Conservation (phyloP, 1,284 basidiomycete genomes). For the Microbotryomycetes sp. region DNA sequence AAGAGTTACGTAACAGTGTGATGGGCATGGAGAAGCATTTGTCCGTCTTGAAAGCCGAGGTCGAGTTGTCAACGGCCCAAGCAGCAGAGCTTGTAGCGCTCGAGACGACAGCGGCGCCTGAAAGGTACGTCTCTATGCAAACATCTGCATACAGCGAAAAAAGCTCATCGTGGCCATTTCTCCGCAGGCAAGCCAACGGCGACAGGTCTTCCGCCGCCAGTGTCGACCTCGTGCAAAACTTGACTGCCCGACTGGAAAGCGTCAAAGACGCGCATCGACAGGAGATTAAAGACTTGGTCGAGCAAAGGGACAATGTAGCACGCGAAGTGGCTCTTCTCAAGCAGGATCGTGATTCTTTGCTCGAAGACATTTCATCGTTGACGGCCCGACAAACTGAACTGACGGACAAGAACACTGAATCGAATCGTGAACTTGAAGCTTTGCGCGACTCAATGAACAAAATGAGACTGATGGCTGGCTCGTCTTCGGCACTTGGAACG, state of each 20-base stretch:
- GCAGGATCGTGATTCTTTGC: constrained; percentile 73
- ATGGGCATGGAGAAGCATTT: constrained; percentile 75
- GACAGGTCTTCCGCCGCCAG: constrained; percentile 7
- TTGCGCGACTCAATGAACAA: constrained; percentile 40
- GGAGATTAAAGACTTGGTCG: constrained; percentile 75
- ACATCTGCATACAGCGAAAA: neutral
- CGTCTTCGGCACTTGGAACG: constrained; percentile 24
- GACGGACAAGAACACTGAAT: constrained; percentile 73
- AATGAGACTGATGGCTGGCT: constrained; percentile 16
- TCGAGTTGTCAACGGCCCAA: constrained; percentile 86
- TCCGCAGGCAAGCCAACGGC: constrained; percentile 2
- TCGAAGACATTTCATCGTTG: constrained; percentile 84
- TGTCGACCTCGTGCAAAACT: constrained; percentile 31
- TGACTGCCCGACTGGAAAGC: constrained; percentile 79
- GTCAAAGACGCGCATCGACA: constrained; percentile 80
- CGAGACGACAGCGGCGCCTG: neutral
- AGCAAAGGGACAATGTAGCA: constrained; percentile 68
- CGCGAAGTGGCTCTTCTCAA: constrained; percentile 83
- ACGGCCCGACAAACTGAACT: constrained; percentile 89
- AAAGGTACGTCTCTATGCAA: neutral
- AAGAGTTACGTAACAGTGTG: constrained; percentile 70
- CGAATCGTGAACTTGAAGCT: constrained; percentile 65
- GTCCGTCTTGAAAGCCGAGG: constrained; percentile 76
- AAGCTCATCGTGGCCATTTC: neutral
- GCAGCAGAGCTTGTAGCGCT: constrained; percentile 72